A percentile compares a stretch with the other conserved stretches of the same genome.
These are phyloP conservation scores for Buxus sempervirens DNA, from an alignment of 164 flowering plant genomes.

Conservation along the genomic window DNA sequence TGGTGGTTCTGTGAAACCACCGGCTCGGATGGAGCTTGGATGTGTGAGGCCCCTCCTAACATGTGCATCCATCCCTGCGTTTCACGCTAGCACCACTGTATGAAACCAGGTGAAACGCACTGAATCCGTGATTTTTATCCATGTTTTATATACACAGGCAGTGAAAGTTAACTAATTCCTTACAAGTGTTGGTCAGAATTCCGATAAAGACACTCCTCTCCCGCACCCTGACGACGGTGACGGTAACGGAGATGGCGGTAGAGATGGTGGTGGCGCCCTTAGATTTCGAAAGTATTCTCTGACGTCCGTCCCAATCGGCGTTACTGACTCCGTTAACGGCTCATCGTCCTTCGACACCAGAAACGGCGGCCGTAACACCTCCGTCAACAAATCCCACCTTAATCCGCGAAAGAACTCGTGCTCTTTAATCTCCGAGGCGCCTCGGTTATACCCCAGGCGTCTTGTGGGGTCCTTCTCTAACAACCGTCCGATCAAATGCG, in stretches of 20 bases:
- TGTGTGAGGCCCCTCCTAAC: no score
- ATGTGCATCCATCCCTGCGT: no score
- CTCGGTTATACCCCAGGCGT: conserved; percentile 61
- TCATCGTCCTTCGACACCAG: conserved; percentile 49
- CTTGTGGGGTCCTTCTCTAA: conserved; percentile 72
- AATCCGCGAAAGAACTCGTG: conserved; percentile 73
- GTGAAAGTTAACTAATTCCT: not conserved
- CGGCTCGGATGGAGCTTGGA: no score
- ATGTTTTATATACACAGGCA: conserved; percentile 17
- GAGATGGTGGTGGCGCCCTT: conserved; percentile 31
- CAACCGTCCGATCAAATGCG: conserved; percentile 65
- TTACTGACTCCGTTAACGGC: not conserved
- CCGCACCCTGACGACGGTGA: conserved; percentile 28
- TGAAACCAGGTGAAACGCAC: no score
- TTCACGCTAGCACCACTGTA: no score
- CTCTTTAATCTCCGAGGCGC: conserved; percentile 73
- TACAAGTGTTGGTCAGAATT: conserved; percentile 39
- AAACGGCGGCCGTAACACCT: conserved; percentile 81
- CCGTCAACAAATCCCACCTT: conserved; percentile 71
- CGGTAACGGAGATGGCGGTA: conserved; percentile 36
- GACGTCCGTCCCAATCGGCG: conserved; percentile 29
- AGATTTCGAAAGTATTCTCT: conserved; percentile 46
- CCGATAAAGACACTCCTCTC: conserved; percentile 40
- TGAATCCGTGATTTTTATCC: no score
- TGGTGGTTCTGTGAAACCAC: no score